Conservation (phyloP, 2,329 filamentous ascomycete species). For the Penicillium sp. region DNA sequence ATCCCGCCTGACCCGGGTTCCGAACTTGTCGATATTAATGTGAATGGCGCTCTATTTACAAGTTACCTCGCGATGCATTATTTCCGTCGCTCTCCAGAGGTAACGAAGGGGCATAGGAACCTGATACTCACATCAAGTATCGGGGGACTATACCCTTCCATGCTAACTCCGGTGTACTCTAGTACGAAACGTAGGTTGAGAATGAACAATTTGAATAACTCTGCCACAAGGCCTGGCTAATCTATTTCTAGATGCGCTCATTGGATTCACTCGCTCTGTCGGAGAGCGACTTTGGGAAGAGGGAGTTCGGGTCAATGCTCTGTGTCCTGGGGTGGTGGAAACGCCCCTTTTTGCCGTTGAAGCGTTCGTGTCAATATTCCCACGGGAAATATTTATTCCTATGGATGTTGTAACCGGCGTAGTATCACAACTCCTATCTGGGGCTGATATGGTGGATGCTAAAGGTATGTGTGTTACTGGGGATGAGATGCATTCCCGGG, state of each 20-base stretch:
- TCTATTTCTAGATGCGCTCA: constrained; percentile 25
- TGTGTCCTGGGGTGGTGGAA: constrained; percentile 29
- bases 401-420: constrained; percentile 5
- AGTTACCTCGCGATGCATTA: constrained; percentile 43
- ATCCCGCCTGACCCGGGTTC: constrained; percentile 30
- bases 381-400: constrained; percentile 13
- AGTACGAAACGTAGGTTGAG: constrained; percentile 34
- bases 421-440: constrained; percentile 4
- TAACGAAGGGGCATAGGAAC: constrained; percentile 20
- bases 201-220: neutral
- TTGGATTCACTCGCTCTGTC: constrained; percentile 41
- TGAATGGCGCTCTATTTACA: constrained; percentile 43
- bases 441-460: constrained; percentile 11
- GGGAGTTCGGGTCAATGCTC: constrained; percentile 39
- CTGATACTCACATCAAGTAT: constrained; percentile 39
- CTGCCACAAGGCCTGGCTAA: neutral
- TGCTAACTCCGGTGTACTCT: constrained; percentile 36
- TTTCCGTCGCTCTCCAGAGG: constrained; percentile 31
- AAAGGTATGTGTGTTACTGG: constrained; percentile 9
- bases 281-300: constrained; percentile 35
- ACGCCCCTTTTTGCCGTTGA: constrained; percentile 35
- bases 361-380: constrained; percentile 38
- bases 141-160: constrained; percentile 38
- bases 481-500: constrained; percentile 23
- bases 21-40: constrained; percentile 42